Evolutionary conservation across 2,329 filamentous ascomycete genomes (phyloP).

Genomic region (Phialophora chinensis): DNA sequence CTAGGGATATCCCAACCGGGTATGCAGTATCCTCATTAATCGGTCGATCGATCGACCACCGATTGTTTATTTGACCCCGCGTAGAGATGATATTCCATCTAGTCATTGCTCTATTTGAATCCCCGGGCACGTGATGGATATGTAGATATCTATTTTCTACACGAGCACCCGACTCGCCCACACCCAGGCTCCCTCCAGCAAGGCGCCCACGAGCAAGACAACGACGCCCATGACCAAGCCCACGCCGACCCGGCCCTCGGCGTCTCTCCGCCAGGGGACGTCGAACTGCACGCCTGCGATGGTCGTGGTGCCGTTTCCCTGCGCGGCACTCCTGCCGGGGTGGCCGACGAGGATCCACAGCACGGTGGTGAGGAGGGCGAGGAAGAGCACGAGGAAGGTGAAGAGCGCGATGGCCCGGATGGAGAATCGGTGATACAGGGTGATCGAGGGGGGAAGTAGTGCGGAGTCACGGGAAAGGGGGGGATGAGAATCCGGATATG

Average conservation of each 20-base stretch:
- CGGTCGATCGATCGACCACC: too few species aligned
- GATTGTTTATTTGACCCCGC: too few species aligned
- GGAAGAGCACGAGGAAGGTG: constrained; percentile 24
- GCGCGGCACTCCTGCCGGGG: constrained; percentile 32
- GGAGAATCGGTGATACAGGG: constrained; percentile 36
- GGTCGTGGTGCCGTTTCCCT: constrained; percentile 24
- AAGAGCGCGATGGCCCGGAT: constrained; percentile 23
- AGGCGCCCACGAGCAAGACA: constrained; percentile 30
- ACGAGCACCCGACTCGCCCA: constrained; percentile 38
- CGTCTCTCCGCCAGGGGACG: constrained; percentile 36
- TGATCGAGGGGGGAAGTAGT: constrained; percentile 9
- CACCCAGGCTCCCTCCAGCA: constrained; percentile 34
- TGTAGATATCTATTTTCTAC: constrained; percentile 5
- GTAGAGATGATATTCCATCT: background rate
- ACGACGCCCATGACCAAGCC: constrained; percentile 38
- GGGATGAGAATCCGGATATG: background rate
- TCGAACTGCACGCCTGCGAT: constrained; percentile 16
- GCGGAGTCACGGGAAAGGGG: background rate
- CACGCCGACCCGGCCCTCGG: constrained; percentile 33
- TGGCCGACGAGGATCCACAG: constrained; percentile 40
- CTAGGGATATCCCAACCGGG: too few species aligned
- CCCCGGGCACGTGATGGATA: too few species aligned
- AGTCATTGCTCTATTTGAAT: too few species aligned
- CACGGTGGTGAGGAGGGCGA: constrained; percentile 28
- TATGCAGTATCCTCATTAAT: too few species aligned